Evolutionary conservation across 2,329 filamentous ascomycete genomes (phyloP).

Genomic region (Microcyclospora pomicola): DNA sequence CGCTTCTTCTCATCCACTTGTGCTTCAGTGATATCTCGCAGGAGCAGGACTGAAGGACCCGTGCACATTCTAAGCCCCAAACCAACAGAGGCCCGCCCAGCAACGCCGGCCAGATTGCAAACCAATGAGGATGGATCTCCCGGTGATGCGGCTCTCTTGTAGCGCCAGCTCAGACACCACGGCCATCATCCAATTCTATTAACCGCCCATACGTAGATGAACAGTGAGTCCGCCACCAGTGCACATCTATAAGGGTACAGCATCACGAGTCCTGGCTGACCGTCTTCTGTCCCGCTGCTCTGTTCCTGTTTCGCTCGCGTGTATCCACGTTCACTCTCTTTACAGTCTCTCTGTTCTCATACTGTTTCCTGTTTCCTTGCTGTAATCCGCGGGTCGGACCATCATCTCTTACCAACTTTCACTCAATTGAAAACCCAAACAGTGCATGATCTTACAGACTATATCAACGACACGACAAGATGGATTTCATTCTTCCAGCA

Average conservation of each 20-base stretch:
- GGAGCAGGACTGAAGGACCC: too few species aligned
- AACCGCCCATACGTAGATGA: constrained; percentile 11
- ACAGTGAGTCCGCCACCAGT: too few species aligned
- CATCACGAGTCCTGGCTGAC: constrained; percentile 5
- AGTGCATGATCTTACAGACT: constrained; percentile 1
- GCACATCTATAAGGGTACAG: constrained; percentile 14
- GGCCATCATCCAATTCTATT: constrained; percentile 11
- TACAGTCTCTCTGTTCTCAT: constrained; percentile 11
- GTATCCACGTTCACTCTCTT: constrained; percentile 12
- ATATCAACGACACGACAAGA: constrained; percentile 17
- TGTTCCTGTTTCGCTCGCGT: constrained; percentile 9
- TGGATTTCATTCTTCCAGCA: constrained; percentile 36
- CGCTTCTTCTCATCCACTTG: constrained; percentile 4
- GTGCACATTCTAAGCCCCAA: too few species aligned
- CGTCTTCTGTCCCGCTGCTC: constrained; percentile 6
- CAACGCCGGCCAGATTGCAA: too few species aligned
- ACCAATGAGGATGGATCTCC: too few species aligned
- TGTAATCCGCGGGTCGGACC: constrained; percentile 8
- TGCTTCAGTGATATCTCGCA: background rate
- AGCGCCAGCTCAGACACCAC: constrained; percentile 18
- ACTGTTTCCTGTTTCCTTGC: constrained; percentile 8
- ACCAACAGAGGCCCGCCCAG: too few species aligned
- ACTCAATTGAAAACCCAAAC: constrained; percentile 3
- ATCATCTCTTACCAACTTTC: background rate
- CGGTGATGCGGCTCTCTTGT: constrained; percentile 13